Evolutionary conservation across 768 basidiomycete genomes (phyloP).

Genomic region (Suillus decipiens): DNA sequence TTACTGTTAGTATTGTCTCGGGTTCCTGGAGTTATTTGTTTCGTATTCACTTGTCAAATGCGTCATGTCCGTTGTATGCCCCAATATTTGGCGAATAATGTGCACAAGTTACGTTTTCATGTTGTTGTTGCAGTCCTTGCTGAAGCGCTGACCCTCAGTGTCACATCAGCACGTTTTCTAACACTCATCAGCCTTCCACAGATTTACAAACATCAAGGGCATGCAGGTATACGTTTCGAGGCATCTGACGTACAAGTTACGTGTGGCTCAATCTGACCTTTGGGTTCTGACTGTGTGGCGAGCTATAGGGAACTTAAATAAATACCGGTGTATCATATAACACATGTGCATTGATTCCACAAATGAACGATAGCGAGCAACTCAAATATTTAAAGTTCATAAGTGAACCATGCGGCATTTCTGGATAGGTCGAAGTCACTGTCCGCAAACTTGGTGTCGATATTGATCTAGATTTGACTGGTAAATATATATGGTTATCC

Average conservation of each 20-base stretch:
- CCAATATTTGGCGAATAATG: not conserved
- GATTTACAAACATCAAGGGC: not conserved
- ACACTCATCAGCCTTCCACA: not conserved
- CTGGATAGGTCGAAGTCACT: not conserved
- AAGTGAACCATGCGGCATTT: not conserved
- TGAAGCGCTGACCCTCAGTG: not conserved
- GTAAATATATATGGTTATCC: not conserved
- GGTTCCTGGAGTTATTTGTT: slow-evolving; percentile 3
- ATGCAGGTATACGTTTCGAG: not conserved
- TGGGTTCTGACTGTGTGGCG: not conserved
- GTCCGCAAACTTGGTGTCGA: not conserved
- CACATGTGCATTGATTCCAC: not conserved
- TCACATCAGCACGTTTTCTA: not conserved
- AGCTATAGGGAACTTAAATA: not conserved
- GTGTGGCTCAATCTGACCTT: not conserved
- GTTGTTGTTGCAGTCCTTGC: not conserved
- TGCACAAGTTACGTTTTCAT: not conserved
- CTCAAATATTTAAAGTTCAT: not conserved
- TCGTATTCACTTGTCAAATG: not conserved
- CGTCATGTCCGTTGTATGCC: not conserved
- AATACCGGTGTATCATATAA: not conserved
- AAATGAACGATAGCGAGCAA: not conserved
- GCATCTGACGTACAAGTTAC: not conserved
- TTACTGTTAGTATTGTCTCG: not conserved
- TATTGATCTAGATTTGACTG: not conserved